Evolutionary conservation across 2,329 filamentous ascomycete species (phyloP).

Genomic region (Monosporascus ibericus): DNA sequence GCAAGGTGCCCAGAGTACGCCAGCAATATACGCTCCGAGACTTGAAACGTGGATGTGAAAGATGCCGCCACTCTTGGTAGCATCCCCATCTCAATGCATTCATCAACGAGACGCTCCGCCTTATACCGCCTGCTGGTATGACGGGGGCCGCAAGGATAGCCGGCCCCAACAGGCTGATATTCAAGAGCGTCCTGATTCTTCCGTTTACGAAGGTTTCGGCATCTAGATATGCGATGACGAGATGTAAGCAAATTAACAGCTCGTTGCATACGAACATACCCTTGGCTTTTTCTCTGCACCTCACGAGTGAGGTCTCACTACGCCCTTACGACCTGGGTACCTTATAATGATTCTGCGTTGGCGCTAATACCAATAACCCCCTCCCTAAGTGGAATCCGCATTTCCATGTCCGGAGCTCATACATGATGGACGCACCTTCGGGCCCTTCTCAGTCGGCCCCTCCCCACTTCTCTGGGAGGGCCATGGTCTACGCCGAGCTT

Average conservation of each 20-base stretch:
- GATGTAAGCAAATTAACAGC: constrained; percentile 8
- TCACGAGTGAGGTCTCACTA: neutral
- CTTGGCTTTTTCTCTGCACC: neutral
- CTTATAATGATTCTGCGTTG: neutral
- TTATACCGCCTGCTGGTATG: constrained; percentile 10
- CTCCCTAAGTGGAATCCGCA: constrained; percentile 11
- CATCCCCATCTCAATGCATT: constrained; percentile 12
- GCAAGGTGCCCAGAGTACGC: constrained; percentile 10
- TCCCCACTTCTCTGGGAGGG: constrained; percentile 12
- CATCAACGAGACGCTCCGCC: constrained; percentile 10
- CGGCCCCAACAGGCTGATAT: constrained; percentile 7
- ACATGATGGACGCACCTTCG: constrained; percentile 10
- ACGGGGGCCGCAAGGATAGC: constrained; percentile 9
- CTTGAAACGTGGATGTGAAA: constrained; percentile 4
- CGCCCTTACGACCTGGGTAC: too few species aligned
- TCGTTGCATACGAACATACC: neutral
- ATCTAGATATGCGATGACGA: constrained; percentile 13
- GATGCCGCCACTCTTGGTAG: constrained; percentile 3
- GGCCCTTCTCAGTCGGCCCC: constrained; percentile 12
- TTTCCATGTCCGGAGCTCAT: constrained; percentile 13
- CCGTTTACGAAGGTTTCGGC: constrained; percentile 9
- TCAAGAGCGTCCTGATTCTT: constrained; percentile 10
- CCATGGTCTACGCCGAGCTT: constrained; percentile 8
- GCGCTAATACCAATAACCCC: neutral
- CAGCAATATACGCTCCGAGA: constrained; percentile 7